A percentile compares a stretch with the other conserved stretches of the same genome.
Evolutionary conservation across 345 rosid species (phyloP).

Genomic region (Combretum micranthum): DNA sequence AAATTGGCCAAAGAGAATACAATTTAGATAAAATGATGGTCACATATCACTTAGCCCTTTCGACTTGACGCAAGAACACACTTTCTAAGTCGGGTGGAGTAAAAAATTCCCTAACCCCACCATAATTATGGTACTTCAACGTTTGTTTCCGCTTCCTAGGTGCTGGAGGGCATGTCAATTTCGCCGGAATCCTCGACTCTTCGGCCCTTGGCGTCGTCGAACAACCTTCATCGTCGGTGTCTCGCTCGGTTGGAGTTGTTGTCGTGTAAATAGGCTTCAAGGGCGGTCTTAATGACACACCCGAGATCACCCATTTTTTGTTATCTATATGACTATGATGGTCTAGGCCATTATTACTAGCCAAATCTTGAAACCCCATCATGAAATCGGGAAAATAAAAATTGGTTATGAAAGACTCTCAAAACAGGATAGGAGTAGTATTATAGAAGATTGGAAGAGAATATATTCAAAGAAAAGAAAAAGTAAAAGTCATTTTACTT

Average conservation of each 20-base stretch:
- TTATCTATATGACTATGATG: neutral
- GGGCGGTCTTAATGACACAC: conserved; percentile 31
- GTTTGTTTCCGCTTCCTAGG: conserved; percentile 58
- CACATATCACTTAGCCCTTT: conserved; percentile 25
- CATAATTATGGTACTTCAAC: conserved; percentile 22
- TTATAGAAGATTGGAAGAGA: neutral
- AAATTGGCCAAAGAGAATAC: no score
- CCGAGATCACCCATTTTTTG: conserved; percentile 21
- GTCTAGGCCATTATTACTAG: no score
- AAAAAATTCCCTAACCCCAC: conserved; percentile 32
- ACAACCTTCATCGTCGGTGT: conserved; percentile 14
- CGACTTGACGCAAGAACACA: conserved; percentile 41
- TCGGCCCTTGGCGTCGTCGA: conserved; percentile 54
- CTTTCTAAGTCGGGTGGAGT: conserved; percentile 56
- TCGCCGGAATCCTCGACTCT: conserved; percentile 42
- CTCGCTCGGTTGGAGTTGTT: conserved; percentile 20
- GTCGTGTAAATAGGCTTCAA: conserved; percentile 46
- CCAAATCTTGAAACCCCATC: conserved; percentile 3
- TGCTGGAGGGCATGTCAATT: conserved; percentile 56
- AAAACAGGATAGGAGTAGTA: neutral
- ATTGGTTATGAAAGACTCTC: no score
- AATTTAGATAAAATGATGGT: neutral
- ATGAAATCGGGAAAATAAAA: neutral
- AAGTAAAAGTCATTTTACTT: neutral
- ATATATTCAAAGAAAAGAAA: neutral